Base-by-base conservation (phyloP, 257 asterid species). In the Sherardia arvensis region DNA sequence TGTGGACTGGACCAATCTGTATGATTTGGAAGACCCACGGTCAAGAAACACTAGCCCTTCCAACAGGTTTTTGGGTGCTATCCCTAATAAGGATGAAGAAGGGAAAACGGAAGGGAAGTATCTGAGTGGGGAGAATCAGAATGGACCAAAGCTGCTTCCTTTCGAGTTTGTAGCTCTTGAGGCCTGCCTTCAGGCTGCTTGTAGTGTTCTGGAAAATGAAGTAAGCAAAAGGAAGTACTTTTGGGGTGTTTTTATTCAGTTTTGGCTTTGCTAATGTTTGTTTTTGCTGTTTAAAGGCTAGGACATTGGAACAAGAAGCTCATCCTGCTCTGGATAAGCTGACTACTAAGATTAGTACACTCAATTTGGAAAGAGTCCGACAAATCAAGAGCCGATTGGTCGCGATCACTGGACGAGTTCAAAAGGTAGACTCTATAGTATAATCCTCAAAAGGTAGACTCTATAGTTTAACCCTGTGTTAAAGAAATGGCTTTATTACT, bases 341-440 rank as follows among this genome's bases (percentile, higher is more conserved):
- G 77, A 91, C 98, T 47, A 80, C 96, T 51, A 88, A 91, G 77
- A 91, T 91, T 58, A 88, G n/a, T n/a, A n/a, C n/a, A n/a, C n/a
- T n/a, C n/a, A n/a, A n/a, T n/a, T n/a, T n/a, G n/a, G n/a, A n/a
- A n/a, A n/a, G n/a, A n/a, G n/a, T n/a, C n/a, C n/a, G n/a, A n/a
- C n/a, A n/a, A n/a, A n/a, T n/a, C n/a, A 91, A 91, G 65, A 88
- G 98, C 53, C 92, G 96, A 4, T 73, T 91, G 76, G 96, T 91
- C 79, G 95, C 98, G 66, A 88, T 91, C 69, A 86, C 96, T 25
- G 96, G 96, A 33, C 98, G 98, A 38, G 96, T 91, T 66, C 98
- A 91, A 68, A 91, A 91, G 98, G 98, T 91, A 68, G 61, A 20
- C 51, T 62, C 59, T 9, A 2, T 30, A n/a, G n/a, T n/a, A n/a